These are phyloP conservation scores for Thuidium tamariscinum DNA, from an alignment of 225 moss, liverwort and hornwort genomes.

Conservation along the genomic window DNA sequence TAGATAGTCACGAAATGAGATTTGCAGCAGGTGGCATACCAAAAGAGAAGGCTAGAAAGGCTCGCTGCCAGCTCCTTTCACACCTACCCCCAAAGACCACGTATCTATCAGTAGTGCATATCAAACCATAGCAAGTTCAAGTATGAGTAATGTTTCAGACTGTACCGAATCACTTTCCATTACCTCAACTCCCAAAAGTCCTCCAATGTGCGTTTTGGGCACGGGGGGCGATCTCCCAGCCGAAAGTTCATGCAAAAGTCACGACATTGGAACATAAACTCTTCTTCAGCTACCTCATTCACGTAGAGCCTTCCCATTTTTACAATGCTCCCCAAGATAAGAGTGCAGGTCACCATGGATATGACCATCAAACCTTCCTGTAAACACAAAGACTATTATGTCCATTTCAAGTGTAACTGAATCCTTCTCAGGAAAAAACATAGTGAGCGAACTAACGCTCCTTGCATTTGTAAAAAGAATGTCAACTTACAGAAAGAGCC, in stretches of 20 bases:
- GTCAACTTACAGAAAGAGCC: conserved; percentile 29
- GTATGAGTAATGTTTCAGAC: background rate
- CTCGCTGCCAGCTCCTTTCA: conserved; percentile 48
- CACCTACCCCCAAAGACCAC: conserved; percentile 20
- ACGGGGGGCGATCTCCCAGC: conserved; percentile 39
- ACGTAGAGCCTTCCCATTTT: conserved; percentile 46
- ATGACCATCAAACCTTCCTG: conserved; percentile 58
- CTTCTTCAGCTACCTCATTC: conserved; percentile 50
- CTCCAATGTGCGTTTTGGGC: conserved; percentile 50
- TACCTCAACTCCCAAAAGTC: conserved; percentile 54
- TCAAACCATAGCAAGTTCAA: background rate
- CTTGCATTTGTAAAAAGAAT: background rate
- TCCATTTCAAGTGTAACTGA: background rate
- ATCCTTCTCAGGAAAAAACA: background rate
- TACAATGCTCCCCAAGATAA: conserved; percentile 41
- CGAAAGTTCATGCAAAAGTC: conserved; percentile 36
- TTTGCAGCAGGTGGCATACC: conserved; percentile 15
- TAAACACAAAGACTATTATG: background rate
- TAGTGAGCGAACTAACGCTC: background rate
- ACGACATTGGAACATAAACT: conserved; percentile 45
- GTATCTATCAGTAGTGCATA: background rate
- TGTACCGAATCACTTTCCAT: background rate
- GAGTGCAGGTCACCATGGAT: conserved; percentile 54
- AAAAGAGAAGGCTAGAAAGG: conserved; percentile 47
- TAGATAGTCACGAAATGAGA: background rate